Base-by-base conservation (phyloP, 2,329 filamentous ascomycete genomes). In the Claviceps digitariae region DNA sequence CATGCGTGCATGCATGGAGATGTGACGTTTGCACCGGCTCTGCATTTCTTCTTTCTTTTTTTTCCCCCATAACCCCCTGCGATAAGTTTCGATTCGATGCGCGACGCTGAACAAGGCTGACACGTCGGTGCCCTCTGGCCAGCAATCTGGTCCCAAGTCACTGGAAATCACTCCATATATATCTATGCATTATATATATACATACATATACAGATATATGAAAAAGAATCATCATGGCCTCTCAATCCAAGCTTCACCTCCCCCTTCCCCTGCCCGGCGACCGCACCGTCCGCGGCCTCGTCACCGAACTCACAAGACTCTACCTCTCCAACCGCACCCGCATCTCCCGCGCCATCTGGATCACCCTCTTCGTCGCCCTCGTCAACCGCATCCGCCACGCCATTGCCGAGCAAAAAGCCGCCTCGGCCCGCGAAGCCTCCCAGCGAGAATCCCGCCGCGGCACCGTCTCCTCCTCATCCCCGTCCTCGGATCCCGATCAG, bases 391-490 rank as follows among this genome's bases (percentile, higher is more conserved):
- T 97, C 52, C 89, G 90, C 62, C 84, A 89, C 78, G 90, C 91
- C 61, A 85, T 97, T 64, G 84, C 86, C 55, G 90, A 96, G 67
- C 93, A 97, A 68, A 95, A 95, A 68, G 87, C 87, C 17, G 87
- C 89, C 2, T 85, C 86, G 1, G 74, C 74, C 51, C 81, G 84
- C 57, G 83, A 87, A 55, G 79, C 81, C 6, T 79, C 82, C 59
- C 70, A 75, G 61, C 72, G 76, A 58, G 66, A 67, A 34, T 67
- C 70, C 34, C 69, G 68, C 63, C 64, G 66, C 68, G 82, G 64
- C 63, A 78, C 69, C 62, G 81, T 67, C 60, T 77, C 65, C 63
- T 72, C 63, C 46, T 27, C 44, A 60, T 77, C 65, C 64, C 72
- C 63, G 44, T 76, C 65, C 64, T 72, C 63, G 44, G 59, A 57